phyloP scores from a whole-genome alignment of 2,329 filamentous ascomycete species.

The Penicillium sp. region DNA sequence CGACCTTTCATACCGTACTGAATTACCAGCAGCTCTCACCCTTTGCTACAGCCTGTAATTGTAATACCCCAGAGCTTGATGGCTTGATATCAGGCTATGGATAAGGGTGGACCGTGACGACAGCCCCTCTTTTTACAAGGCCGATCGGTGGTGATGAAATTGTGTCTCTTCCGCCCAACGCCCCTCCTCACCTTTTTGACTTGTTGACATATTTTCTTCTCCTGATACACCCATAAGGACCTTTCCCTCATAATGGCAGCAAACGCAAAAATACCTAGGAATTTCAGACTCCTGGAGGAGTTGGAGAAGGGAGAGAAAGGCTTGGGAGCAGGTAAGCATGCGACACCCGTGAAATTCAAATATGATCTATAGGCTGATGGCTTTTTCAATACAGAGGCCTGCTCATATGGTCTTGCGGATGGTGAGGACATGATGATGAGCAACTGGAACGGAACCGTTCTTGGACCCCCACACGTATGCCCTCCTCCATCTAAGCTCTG shows the following conservation, averaged over 20 bases:
- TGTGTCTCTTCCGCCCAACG: constrained; percentile 18
- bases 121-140: constrained; percentile 27
- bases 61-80: neutral
- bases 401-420: constrained; percentile 94
- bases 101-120: constrained; percentile 19
- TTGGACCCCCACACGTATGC: constrained; percentile 92
- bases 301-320: constrained; percentile 99
- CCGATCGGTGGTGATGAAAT: constrained; percentile 14
- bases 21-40: neutral
- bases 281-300: constrained; percentile 96
- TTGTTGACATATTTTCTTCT: neutral
- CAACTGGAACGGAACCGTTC: constrained; percentile 98
- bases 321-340: constrained; percentile 72
- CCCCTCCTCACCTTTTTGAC: neutral
- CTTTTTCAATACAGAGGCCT: constrained; percentile 70
- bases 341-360: constrained; percentile 5
- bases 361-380: constrained; percentile 30
- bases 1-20: neutral
- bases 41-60: neutral
- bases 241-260: constrained; percentile 57
- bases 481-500: neutral
- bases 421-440: constrained; percentile 95
- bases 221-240: neutral
- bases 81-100: neutral
- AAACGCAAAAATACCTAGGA: constrained; percentile 87